Conservation (phyloP, 176 grass and related monocot species). For the Paspalum notatum region DNA sequence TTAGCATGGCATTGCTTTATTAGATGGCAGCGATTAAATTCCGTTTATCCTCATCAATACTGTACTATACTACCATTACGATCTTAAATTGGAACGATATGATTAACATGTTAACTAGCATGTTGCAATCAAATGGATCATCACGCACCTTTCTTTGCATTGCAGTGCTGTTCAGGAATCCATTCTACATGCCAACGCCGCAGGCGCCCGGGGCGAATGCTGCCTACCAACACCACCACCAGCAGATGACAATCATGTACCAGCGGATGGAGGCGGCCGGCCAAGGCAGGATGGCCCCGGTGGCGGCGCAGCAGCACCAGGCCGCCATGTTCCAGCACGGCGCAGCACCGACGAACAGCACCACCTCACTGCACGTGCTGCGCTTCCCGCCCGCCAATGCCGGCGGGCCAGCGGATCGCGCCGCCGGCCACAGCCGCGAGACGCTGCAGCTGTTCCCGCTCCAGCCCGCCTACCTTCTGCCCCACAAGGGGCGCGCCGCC, state of each 20-base stretch:
- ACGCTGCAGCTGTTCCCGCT: conserved; percentile 65
- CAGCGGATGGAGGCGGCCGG: background rate
- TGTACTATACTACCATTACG: no score
- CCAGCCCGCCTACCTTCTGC: conserved; percentile 40
- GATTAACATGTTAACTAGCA: background rate
- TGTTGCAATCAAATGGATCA: background rate
- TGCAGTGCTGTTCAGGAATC: conserved; percentile 43
- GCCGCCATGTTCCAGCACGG: conserved; percentile 12
- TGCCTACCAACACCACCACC: conserved; percentile 31
- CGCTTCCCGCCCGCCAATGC: background rate
- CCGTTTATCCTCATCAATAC: background rate
- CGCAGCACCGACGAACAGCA: background rate
- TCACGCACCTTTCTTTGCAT: background rate
- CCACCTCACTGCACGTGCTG: background rate
- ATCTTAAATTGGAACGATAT: no score
- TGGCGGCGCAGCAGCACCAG: background rate
- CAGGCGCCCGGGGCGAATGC: conserved; percentile 7
- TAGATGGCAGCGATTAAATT: background rate
- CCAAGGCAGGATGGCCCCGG: background rate
- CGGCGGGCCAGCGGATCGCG: background rate
- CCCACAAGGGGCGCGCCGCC: conserved; percentile 7
- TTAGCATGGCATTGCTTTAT: no score
- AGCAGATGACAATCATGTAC: conserved; percentile 13
- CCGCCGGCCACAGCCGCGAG: background rate
- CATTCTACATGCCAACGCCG: conserved; percentile 34